Percentiles rank a stretch among this genome's conserved stretches.
phyloP scores from a whole-genome alignment of 208 protist genomes.

The Herpetomonas tarakana region DNA sequence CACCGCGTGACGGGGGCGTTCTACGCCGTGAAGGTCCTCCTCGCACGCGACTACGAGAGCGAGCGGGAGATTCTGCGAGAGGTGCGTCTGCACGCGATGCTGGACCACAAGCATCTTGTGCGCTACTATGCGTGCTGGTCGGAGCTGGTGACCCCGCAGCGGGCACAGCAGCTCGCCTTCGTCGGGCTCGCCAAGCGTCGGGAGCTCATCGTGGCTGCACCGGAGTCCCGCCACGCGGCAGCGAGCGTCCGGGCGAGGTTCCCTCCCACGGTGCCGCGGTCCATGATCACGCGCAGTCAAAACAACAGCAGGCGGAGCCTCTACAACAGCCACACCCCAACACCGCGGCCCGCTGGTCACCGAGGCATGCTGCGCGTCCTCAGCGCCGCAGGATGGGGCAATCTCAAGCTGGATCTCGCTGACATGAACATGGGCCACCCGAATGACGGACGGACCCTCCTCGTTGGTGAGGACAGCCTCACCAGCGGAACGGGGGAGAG shows the following conservation, averaged over 20 bases:
- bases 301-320: background rate
- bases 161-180: slow-evolving; percentile 66
- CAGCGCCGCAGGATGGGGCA: background rate
- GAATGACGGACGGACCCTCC: slow-evolving; percentile 2
- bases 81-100: slow-evolving; percentile 63
- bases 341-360: background rate
- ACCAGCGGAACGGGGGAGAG: background rate
- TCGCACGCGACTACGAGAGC: slow-evolving; percentile 58
- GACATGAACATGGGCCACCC: background rate
- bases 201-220: slow-evolving; percentile 32
- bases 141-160: slow-evolving; percentile 60
- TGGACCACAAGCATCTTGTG: slow-evolving; percentile 58
- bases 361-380: background rate
- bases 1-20: slow-evolving; percentile 77
- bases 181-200: slow-evolving; percentile 46
- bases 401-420: background rate
- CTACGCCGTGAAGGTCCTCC: slow-evolving; percentile 85
- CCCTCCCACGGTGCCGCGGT: background rate
- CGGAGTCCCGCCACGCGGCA: background rate
- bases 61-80: slow-evolving; percentile 71
- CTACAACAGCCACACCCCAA: background rate
- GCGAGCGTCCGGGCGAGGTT: background rate
- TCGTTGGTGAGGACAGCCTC: slow-evolving; percentile 12
- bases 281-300: background rate
- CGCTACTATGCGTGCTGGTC: slow-evolving; percentile 84